These are phyloP conservation scores for Escovopsis sp. DNA, from an alignment of 2,329 filamentous ascomycete species.

Conservation along the genomic window DNA sequence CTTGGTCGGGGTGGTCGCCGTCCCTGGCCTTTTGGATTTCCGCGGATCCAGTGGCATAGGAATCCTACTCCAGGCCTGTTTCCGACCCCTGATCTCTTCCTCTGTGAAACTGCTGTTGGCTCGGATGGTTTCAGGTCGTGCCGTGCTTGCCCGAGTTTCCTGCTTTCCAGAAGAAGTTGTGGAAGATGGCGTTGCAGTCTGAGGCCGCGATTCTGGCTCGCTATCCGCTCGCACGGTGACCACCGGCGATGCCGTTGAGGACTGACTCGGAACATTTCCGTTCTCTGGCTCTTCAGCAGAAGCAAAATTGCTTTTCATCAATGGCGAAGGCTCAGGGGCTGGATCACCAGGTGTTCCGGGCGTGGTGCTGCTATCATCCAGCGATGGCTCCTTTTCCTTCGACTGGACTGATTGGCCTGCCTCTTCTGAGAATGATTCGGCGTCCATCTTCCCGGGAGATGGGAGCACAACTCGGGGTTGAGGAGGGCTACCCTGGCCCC, in stretches of 20 bases:
- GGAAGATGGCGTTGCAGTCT: neutral
- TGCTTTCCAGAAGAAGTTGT: neutral
- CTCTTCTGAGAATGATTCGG: neutral
- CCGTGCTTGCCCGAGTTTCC: neutral
- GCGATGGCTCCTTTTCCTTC: too few species aligned
- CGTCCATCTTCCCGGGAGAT: neutral
- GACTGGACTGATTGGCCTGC: neutral
- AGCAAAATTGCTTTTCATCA: neutral
- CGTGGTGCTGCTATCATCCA: neutral
- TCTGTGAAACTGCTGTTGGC: conserved; percentile 14
- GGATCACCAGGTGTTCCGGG: neutral
- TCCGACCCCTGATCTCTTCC: conserved; percentile 17
- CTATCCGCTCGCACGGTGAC: too few species aligned
- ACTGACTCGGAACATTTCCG: neutral
- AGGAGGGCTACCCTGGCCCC: conserved; percentile 4
- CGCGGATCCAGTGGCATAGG: conserved; percentile 17
- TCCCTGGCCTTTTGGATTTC: conserved; percentile 5
- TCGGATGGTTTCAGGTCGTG: neutral
- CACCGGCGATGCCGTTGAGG: too few species aligned
- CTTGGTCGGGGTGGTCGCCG: neutral
- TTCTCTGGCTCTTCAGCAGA: neutral
- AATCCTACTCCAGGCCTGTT: conserved; percentile 20
- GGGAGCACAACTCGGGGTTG: conserved; percentile 10
- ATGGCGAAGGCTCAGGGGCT: neutral
- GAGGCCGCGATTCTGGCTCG: too few species aligned